Conservation (phyloP, 2,329 filamentous ascomycete genomes). For the Aspergillus niger region DNA sequence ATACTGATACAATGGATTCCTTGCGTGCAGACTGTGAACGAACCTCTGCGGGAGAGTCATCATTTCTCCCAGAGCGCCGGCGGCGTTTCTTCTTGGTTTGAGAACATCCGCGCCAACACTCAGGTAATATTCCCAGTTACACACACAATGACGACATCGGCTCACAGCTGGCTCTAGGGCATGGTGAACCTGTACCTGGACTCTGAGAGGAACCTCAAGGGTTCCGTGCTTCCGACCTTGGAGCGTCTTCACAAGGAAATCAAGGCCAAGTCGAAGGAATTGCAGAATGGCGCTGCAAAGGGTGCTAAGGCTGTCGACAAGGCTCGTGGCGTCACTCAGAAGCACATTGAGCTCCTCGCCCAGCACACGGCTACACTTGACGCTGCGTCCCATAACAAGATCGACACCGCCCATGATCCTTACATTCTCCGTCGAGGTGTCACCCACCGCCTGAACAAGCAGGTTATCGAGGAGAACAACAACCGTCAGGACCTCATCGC, state of each 20-base stretch:
- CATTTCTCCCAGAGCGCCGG: conserved; percentile 92
- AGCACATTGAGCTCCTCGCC: conserved; percentile 91
- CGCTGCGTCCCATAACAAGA: conserved; percentile 66
- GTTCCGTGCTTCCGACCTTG: conserved; percentile 81
- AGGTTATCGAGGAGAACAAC: conserved; percentile 94
- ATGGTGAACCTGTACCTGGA: conserved; percentile 87
- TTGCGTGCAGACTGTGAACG: conserved; percentile 68
- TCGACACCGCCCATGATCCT: conserved; percentile 76
- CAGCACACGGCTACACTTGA: conserved; percentile 81
- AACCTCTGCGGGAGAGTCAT: conserved; percentile 82
- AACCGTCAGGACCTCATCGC: conserved; percentile 87
- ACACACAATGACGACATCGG: background rate
- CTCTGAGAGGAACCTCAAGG: conserved; percentile 87
- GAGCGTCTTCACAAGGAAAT: conserved; percentile 93
- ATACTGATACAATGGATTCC: conserved; percentile 11
- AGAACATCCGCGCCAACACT: conserved; percentile 90
- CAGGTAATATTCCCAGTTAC: conserved; percentile 54
- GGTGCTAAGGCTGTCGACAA: conserved; percentile 90
- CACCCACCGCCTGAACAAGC: conserved; percentile 80
- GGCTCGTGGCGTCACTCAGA: conserved; percentile 81
- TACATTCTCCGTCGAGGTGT: conserved; percentile 84
- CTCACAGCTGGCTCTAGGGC: conserved; percentile 52
- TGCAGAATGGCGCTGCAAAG: conserved; percentile 77
- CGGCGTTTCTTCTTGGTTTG: conserved; percentile 85
- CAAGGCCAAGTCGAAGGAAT: conserved; percentile 93